Evolutionary conservation across 495 filamentous ascomycete species (phyloP).

Genomic region (Penicillium silybi): DNA sequence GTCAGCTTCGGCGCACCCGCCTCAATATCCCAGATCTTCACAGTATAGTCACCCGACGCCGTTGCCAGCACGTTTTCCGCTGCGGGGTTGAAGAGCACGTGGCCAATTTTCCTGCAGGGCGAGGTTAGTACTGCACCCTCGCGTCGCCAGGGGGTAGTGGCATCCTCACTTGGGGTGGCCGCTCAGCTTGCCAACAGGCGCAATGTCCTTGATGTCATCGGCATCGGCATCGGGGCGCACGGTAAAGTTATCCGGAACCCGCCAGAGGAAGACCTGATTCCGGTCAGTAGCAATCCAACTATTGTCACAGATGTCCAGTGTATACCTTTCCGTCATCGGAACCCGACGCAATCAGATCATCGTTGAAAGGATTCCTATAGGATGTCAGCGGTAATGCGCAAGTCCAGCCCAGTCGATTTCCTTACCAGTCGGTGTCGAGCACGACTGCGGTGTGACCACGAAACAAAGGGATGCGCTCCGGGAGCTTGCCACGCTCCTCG

Average conservation of each 20-base stretch:
- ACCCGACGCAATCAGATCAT: conserved; percentile 84
- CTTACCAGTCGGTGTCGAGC: conserved; percentile 95
- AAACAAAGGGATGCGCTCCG: conserved; percentile 91
- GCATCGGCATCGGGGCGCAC: conserved; percentile 73
- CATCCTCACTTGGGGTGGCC: conserved; percentile 54
- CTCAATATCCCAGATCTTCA: conserved; percentile 94
- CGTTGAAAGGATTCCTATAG: conserved; percentile 90
- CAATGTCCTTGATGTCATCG: conserved; percentile 71
- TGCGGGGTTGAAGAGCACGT: conserved; percentile 95
- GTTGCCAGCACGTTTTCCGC: conserved; percentile 95
- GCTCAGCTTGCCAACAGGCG: conserved; percentile 71
- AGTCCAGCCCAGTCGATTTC: conserved; percentile 7
- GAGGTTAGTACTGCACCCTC: conserved; percentile 9
- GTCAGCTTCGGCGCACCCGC: conserved; percentile 67
- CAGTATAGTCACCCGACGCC: conserved; percentile 88
- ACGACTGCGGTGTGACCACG: conserved; percentile 93
- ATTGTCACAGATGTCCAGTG: background rate
- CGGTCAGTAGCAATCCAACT: conserved; percentile 14
- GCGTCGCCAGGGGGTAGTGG: background rate
- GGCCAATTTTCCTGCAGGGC: conserved; percentile 76
- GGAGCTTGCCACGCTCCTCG: conserved; percentile 79
- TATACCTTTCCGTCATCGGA: conserved; percentile 90
- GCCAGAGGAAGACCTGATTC: conserved; percentile 79
- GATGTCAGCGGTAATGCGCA: conserved; percentile 22
- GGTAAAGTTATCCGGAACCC: conserved; percentile 85